Base-by-base conservation (phyloP, 2,329 filamentous ascomycete genomes). In the Verticillium nonalfalfae region DNA sequence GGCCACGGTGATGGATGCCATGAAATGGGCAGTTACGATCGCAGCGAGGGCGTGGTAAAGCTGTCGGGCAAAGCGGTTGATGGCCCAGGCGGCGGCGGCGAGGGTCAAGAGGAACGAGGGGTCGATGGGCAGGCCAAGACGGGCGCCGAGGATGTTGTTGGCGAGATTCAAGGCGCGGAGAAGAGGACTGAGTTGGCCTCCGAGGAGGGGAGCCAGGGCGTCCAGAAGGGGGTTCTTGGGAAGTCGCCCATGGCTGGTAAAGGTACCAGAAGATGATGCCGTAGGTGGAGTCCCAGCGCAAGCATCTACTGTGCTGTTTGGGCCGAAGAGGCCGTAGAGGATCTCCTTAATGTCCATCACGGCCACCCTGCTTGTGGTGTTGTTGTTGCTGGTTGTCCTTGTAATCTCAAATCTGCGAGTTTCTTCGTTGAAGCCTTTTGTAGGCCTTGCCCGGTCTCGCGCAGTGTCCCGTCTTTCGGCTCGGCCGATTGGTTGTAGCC, bases 1-100 rank as follows among this genome's bases (percentile, higher is more conserved):
- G 61, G 74, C 77, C 57, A 89, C 76, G 58, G 79, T 79, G 60
- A 88, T 76, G 63, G 76, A 78, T 59, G 80, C 78, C 71, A 79
- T 82, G 60, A 85, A 75, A 64, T 84, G 75, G 7, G 71, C 69
- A n/a, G 72, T 71, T 34, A 83, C 64, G 15, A 82, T 60, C 11
- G 67, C 63, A 56, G 73, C 70, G 2, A 76, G 9, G 26, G 75
- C 61, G 13, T 66, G 63, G 65, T 77, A 76, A 0, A 75, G 52
- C 62, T 77, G 76, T 4, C 67, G 68, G 10, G 67, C 65, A 50
- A 78, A 55, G 52, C 76, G 75, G 54, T 71, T 78, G 2, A 74
- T 59, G 1, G 79, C 78, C 81, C 82, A 85, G 60, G 81, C 40
- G 57, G 82, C 69, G 13, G 79, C 81, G 13, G 78, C 67, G 2